A percentile compares a stretch with the other conserved stretches of the same genome.
Evolutionary conservation across 805 yeast species (phyloP).

Genomic region (Clavispora phyllophila): DNA sequence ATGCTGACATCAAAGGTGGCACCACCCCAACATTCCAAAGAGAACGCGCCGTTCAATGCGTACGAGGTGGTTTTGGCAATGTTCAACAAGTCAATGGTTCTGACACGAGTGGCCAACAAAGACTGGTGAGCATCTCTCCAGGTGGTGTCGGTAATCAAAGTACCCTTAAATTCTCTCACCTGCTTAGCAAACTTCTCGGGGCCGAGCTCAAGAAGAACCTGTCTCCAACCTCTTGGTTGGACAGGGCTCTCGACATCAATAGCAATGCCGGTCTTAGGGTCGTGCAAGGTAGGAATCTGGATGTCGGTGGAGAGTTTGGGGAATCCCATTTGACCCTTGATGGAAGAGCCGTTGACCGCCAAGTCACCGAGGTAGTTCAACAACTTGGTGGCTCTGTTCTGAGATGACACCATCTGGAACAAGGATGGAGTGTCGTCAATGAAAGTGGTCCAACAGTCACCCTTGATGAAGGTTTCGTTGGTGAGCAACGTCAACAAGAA

Average conservation of each 20-base stretch:
- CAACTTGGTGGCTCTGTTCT: constrained; percentile 94
- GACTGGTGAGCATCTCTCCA: constrained; percentile 99
- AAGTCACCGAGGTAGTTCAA: constrained; percentile 88
- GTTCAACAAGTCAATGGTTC: constrained; percentile 86
- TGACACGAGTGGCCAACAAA: constrained; percentile 90
- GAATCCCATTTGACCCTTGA: constrained; percentile 90
- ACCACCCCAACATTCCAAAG: constrained; percentile 99
- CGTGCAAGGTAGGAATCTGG: constrained; percentile 66
- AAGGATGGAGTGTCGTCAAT: constrained; percentile 96
- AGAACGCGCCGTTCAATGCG: constrained; percentile 85
- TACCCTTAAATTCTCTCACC: constrained; percentile 79
- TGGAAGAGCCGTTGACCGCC: constrained; percentile 92
- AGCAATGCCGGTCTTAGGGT: constrained; percentile 51
- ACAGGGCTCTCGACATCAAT: constrained; percentile 56
- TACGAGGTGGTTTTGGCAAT: constrained; percentile 93
- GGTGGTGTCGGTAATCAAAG: constrained; percentile 94
- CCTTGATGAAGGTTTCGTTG: constrained; percentile 77
- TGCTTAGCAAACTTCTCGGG: constrained; percentile 87
- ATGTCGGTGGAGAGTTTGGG: constrained; percentile 82
- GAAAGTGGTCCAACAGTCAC: constrained; percentile 96
- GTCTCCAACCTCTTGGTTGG: constrained; percentile 82
- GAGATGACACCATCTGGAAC: constrained; percentile 90
- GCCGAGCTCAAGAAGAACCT: constrained; percentile 76
- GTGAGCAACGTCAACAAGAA: constrained; percentile 88
- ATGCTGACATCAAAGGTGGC: constrained; percentile 98